Percentiles rank a stretch among this genome's conserved stretches.
phyloP scores from a whole-genome alignment of 1,139 yeast species.

The Candida mesenterica region DNA sequence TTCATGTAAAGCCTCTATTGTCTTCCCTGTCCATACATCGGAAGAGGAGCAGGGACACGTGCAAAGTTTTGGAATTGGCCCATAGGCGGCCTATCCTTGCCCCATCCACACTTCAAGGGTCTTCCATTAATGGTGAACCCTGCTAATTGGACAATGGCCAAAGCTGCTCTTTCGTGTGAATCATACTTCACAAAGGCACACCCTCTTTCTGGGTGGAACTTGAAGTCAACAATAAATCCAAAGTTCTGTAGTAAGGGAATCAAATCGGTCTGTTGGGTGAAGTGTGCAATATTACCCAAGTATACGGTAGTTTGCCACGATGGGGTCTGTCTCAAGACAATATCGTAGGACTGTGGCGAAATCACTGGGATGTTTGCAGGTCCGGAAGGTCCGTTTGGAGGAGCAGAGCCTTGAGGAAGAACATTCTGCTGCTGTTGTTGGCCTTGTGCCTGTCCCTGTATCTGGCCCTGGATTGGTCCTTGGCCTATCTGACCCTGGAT shows the following conservation, averaged over 20 bases:
- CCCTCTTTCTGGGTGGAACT: constrained; percentile 76
- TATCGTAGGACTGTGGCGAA: constrained; percentile 62
- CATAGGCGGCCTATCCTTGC: constrained; percentile 56
- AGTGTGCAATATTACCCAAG: constrained; percentile 80
- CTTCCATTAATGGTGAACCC: constrained; percentile 80
- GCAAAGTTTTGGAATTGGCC: constrained; percentile 36
- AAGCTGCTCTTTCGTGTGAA: constrained; percentile 83
- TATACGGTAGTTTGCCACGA: constrained; percentile 88
- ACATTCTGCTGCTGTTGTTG: constrained; percentile 6
- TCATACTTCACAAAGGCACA: constrained; percentile 87
- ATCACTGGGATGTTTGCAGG: constrained; percentile 25
- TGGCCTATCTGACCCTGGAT: constrained; percentile 24
- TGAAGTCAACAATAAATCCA: constrained; percentile 80
- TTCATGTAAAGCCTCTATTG: too few species aligned
- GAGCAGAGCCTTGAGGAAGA: constrained; percentile 2
- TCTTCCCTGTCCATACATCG: constrained; percentile 24
- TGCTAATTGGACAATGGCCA: constrained; percentile 77
- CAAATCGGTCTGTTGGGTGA: constrained; percentile 69
- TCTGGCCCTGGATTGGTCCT: constrained; percentile 10
- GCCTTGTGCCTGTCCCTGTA: constrained; percentile 10
- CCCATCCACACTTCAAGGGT: constrained; percentile 86
- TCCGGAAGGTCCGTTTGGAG: background rate
- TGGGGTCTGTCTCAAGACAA: constrained; percentile 74
- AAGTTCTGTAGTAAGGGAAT: constrained; percentile 75
- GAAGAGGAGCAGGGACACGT: constrained; percentile 26